Percentiles rank a stretch among this genome's conserved stretches.
Conservation (phyloP, 2,329 filamentous ascomycete species). For the Sphaerulina populicola region DNA sequence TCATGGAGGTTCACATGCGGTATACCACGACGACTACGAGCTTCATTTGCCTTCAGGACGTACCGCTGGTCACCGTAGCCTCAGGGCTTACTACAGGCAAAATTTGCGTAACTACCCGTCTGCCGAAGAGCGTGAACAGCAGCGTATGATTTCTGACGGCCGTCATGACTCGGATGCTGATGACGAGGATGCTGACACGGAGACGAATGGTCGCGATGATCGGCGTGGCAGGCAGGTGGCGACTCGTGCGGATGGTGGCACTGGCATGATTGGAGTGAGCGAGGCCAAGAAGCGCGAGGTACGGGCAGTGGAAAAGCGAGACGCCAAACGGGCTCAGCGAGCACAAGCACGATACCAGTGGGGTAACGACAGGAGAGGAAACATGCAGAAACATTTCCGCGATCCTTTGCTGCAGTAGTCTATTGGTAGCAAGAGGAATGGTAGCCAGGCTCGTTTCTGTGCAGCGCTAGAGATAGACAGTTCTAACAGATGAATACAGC, state of each 20-base stretch:
- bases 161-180: constrained; percentile 42
- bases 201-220: constrained; percentile 21
- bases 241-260: constrained; percentile 61
- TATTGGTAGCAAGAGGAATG: background rate
- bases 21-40: constrained; percentile 88
- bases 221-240: constrained; percentile 39
- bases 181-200: constrained; percentile 35
- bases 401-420: constrained; percentile 41
- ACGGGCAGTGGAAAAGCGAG: constrained; percentile 58
- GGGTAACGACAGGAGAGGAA: constrained; percentile 62
- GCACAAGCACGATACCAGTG: constrained; percentile 51
- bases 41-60: constrained; percentile 85
- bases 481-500: too few species aligned
- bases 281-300: constrained; percentile 67
- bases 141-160: constrained; percentile 50
- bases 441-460: background rate
- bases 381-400: constrained; percentile 69
- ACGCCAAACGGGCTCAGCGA: constrained; percentile 54
- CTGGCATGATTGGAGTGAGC: constrained; percentile 68
- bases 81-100: constrained; percentile 84
- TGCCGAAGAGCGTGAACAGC: constrained; percentile 63
- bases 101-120: constrained; percentile 81
- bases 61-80: constrained; percentile 78
- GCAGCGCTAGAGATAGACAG: too few species aligned
- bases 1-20: constrained; percentile 62